Evolutionary conservation across 2,329 filamentous ascomycete genomes (phyloP).

Genomic region (Stylonectria norvegica): DNA sequence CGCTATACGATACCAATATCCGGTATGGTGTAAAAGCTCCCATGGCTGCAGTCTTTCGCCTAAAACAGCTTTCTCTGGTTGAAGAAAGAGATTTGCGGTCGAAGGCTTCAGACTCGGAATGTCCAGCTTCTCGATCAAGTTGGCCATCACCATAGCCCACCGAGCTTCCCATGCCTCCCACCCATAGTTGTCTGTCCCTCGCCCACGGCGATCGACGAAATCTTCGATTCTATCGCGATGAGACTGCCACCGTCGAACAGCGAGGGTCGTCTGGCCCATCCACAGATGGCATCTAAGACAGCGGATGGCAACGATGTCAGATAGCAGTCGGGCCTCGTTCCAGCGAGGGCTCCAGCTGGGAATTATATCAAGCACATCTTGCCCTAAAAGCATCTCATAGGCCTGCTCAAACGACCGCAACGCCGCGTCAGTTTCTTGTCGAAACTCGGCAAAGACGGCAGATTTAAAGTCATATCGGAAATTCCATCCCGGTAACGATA

Average conservation of each 20-base stretch:
- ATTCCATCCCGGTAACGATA: constrained; percentile 87
- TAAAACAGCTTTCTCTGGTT: constrained; percentile 56
- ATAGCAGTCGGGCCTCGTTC: constrained; percentile 86
- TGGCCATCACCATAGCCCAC: constrained; percentile 62
- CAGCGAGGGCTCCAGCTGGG: constrained; percentile 87
- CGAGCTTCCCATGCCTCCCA: constrained; percentile 92
- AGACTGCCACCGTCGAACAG: constrained; percentile 73
- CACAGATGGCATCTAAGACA: constrained; percentile 80
- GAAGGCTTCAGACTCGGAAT: constrained; percentile 48
- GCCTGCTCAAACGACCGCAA: constrained; percentile 82
- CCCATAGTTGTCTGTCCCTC: constrained; percentile 83
- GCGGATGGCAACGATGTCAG: constrained; percentile 77
- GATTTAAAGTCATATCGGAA: constrained; percentile 94
- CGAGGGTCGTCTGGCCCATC: constrained; percentile 72
- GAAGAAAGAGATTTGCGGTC: constrained; percentile 46
- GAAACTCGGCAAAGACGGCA: constrained; percentile 85
- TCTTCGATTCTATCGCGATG: constrained; percentile 73
- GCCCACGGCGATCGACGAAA: constrained; percentile 77
- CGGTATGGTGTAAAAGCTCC: constrained; percentile 62
- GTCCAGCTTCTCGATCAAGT: constrained; percentile 53
- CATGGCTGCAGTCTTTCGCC: constrained; percentile 59
- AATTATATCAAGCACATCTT: constrained; percentile 83
- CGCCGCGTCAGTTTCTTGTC: constrained; percentile 87
- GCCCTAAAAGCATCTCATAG: constrained; percentile 76
- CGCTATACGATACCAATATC: constrained; percentile 64